Conservation (phyloP, 345 rosid genomes). For the Brassica carinata region DNA sequence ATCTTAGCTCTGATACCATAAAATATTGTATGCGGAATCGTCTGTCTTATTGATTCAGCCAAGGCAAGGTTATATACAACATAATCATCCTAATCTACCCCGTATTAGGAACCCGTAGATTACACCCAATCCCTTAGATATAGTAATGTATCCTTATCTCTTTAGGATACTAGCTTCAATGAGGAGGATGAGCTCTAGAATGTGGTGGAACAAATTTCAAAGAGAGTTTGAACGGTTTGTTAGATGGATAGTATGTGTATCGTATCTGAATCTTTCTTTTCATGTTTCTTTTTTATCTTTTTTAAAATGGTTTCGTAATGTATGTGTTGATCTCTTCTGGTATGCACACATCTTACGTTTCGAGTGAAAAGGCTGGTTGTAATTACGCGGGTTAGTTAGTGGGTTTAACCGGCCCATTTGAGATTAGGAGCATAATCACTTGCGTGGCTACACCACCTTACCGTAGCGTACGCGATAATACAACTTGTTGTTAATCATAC, state of each 20-base stretch:
- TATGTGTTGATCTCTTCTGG: neutral
- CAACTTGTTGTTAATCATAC: too few relatives aligned
- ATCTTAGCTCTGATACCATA: too few relatives aligned
- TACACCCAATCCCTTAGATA: too few relatives aligned
- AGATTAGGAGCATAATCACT: neutral
- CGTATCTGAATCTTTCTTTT: neutral
- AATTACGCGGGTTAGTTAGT: neutral
- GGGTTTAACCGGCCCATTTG: neutral
- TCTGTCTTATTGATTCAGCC: too few relatives aligned
- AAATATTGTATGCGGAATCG: too few relatives aligned
- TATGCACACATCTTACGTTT: neutral
- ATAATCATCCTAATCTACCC: too few relatives aligned
- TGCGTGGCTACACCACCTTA: neutral
- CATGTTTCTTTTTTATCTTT: neutral
- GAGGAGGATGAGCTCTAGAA: slow-evolving; percentile 40
- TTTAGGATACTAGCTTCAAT: slow-evolving; percentile 1
- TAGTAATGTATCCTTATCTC: too few relatives aligned
- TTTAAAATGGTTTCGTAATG: neutral
- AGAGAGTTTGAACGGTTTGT: neutral
- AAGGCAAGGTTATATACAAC: too few relatives aligned
- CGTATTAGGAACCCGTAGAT: too few relatives aligned
- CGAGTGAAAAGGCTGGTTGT: neutral
- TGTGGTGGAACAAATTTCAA: neutral
- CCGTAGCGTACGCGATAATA: too few relatives aligned
- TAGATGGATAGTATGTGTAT: neutral